These are phyloP conservation scores for Carex cristatella DNA, from an alignment of 176 grass and related monocot species.

Conservation along the genomic window DNA sequence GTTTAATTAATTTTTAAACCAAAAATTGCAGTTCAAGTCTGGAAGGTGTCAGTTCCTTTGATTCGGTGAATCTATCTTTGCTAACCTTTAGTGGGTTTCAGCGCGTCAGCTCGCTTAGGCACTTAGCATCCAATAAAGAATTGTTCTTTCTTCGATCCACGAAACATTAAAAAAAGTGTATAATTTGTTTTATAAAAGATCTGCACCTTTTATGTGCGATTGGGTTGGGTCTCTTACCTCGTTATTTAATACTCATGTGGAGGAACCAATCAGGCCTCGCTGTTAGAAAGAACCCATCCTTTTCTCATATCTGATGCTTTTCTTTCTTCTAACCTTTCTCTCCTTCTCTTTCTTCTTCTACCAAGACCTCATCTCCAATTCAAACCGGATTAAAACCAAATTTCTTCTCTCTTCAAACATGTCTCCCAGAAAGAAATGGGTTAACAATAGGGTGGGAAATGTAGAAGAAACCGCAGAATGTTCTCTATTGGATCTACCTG, in stretches of 20 bases:
- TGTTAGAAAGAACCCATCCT: not conserved
- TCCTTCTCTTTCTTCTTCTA: conserved; percentile 43
- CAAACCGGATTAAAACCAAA: conserved; percentile 13
- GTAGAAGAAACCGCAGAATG: conserved; percentile 19
- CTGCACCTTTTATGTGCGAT: conserved; percentile 15
- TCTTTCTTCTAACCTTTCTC: conserved; percentile 55
- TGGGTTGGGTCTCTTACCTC: conserved; percentile 32
- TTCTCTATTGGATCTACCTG: conserved; percentile 75
- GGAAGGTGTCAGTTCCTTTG: conserved; percentile 30
- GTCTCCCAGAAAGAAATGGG: conserved; percentile 51
- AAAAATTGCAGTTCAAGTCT: conserved; percentile 5
- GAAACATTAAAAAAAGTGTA: conserved; percentile 3
- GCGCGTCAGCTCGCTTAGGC: conserved; percentile 43
- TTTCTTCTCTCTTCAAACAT: not conserved
- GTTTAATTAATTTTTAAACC: not conserved
- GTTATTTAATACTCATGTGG: conserved; percentile 34
- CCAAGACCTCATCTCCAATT: conserved; percentile 36
- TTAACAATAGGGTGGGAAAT: conserved; percentile 30
- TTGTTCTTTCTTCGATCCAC: conserved; percentile 15
- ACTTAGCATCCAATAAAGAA: conserved; percentile 19
- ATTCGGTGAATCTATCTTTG: conserved; percentile 58
- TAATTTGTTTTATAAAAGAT: conserved; percentile 6
- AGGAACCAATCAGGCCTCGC: conserved; percentile 26
- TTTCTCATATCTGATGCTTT: conserved; percentile 50
- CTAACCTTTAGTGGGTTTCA: conserved; percentile 51